Base-by-base conservation (phyloP, 768 basidiomycete species). In the Russula emetica region DNA sequence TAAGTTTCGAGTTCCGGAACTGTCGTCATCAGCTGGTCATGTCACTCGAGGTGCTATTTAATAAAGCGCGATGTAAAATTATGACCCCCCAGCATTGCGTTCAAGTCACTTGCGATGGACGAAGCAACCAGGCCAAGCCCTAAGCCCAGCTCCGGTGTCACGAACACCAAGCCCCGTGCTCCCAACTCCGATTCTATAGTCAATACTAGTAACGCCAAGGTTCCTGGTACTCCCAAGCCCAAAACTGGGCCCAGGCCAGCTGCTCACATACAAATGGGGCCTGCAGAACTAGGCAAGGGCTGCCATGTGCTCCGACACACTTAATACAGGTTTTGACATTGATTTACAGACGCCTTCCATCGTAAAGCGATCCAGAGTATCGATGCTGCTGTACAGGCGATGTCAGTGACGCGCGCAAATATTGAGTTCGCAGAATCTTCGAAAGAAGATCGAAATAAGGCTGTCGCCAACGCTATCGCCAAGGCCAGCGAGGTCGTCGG, bases 401-500 rank as follows among this genome's bases (percentile, higher is more conserved):
- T 66, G 61, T 34, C 50, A 8, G 52, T 20, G 40, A 34, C 51
- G 7, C 49, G 57, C 2, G 34, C 55, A 36, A 24, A 20, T 16
- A 13, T 62, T 20, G 36, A 53, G 36, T 47, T 42, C 50, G 49
- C 58, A 14, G 30, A 53, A 40, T 10, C 47, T 7, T 53, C 60
- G 2, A 54, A 62, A 10, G 60, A 55, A 22, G 49, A 45, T 49
- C 61, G 24, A 14, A 55, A 60, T 9, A 65, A 55, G 13, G 60
- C 38, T 7, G 49, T 65, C 24, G 22, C 40, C 26, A 62, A n/a
- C n/a, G n/a, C n/a, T n/a, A n/a, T n/a, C n/a, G n/a, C n/a, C 26
- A 62, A 55, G 13, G 64, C 60, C 11, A 44, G 26, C 42, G 55
- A 56, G 24, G 55, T 62, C 16, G 64, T 55, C 54, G 18, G 45